Percentiles rank a stretch among this genome's conserved stretches.
Conservation (phyloP, 179 eudicot species). For the Silene coronaria region DNA sequence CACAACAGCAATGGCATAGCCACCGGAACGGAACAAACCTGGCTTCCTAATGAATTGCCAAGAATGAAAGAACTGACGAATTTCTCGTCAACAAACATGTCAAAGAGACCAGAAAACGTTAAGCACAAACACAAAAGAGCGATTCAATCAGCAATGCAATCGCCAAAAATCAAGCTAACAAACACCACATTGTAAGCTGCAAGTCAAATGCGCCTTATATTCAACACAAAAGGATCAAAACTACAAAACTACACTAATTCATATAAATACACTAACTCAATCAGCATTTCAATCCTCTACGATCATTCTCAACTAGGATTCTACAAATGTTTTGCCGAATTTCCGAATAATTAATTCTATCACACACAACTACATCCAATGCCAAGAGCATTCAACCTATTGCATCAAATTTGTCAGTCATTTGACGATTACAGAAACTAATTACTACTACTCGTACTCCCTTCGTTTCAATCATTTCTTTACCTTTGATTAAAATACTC, state of each 20-base stretch:
- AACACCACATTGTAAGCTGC: neutral
- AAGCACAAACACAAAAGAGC: neutral
- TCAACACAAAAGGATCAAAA: too few relatives aligned
- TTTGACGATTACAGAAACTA: too few relatives aligned
- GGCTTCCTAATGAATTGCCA: neutral
- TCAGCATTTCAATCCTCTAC: neutral
- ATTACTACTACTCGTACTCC: too few relatives aligned
- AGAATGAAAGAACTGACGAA: neutral
- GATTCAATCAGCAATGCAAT: neutral
- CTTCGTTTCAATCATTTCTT: too few relatives aligned
- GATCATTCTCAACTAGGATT: neutral
- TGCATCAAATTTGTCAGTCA: neutral
- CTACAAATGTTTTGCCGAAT: too few relatives aligned
- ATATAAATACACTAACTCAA: neutral
- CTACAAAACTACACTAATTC: neutral
- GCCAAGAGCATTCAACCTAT: neutral
- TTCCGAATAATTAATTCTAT: neutral
- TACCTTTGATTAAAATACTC: neutral
- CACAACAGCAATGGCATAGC: neutral
- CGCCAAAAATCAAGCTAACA: neutral
- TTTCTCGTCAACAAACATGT: neutral
- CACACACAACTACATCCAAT: neutral
- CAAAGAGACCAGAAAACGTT: neutral
- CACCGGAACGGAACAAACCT: neutral
- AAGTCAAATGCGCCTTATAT: too few relatives aligned